Evolutionary conservation across 2,329 filamentous ascomycete genomes (phyloP).

Genomic region (Trichoderma lentiforme): DNA sequence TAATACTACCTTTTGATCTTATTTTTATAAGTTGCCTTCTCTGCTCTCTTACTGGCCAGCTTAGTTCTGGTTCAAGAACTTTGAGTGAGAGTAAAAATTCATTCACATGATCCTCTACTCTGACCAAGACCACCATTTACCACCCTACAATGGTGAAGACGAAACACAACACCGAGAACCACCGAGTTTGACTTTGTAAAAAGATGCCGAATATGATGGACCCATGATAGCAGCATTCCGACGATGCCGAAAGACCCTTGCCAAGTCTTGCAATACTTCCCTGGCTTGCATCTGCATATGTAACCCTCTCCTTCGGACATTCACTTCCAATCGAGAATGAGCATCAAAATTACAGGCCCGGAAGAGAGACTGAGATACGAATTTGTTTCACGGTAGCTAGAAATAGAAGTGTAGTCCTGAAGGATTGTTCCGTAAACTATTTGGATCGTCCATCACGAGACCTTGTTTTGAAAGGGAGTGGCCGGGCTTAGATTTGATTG

Average conservation of each 20-base stretch:
- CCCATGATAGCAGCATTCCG: background rate
- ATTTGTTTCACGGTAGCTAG: background rate
- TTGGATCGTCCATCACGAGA: background rate
- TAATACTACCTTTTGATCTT: background rate
- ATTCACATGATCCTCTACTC: background rate
- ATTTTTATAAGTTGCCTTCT: background rate
- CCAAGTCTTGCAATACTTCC: background rate
- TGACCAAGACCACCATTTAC: background rate
- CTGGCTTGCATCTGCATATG: background rate
- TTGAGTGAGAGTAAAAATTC: background rate
- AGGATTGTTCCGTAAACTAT: background rate
- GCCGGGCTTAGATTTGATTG: slow-evolving; percentile 1
- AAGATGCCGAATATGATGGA: background rate
- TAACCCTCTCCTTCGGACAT: background rate
- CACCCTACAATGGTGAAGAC: background rate
- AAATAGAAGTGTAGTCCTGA: background rate
- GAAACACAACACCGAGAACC: background rate
- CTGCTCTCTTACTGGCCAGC: background rate
- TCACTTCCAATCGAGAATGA: background rate
- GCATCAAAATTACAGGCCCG: background rate
- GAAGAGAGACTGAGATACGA: background rate
- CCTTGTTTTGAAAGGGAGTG: background rate
- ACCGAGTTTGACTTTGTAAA: background rate
- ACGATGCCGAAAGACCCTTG: background rate
- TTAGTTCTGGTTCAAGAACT: background rate